Conservation (phyloP, 2,329 filamentous ascomycete genomes). For the Aspergillus pseudonomiae region DNA sequence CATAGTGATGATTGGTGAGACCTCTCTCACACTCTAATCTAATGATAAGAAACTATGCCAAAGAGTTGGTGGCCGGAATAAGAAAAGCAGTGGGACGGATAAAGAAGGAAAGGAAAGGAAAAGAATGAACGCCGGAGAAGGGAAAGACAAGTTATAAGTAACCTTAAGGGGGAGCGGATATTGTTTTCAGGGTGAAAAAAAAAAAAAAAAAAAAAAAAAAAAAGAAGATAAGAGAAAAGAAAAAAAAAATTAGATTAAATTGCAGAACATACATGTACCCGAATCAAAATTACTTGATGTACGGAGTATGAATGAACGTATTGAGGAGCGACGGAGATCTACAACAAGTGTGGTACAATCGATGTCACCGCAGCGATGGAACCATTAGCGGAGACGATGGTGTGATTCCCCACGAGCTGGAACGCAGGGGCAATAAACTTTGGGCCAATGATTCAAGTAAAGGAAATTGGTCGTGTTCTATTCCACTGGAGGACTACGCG, state of each 20-base stretch:
- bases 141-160: slow-evolving; percentile 1
- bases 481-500: too few species aligned
- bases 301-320: neutral
- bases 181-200: neutral
- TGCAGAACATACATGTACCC: slow-evolving; percentile 16
- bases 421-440: neutral
- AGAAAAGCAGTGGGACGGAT: slow-evolving; percentile 6
- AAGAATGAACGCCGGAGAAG: neutral
- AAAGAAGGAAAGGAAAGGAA: slow-evolving; percentile 11
- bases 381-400: slow-evolving; percentile 27
- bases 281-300: neutral
- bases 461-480: neutral
- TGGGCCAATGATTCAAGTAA: neutral
- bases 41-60: neutral
- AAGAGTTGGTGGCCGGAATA: neutral
- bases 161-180: slow-evolving; percentile 3
- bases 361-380: slow-evolving; percentile 28
- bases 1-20: slow-evolving; percentile 28
- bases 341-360: slow-evolving; percentile 1
- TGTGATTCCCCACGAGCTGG: slow-evolving; percentile 21
- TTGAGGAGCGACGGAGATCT: slow-evolving; percentile 12
- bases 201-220: neutral
- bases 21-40: slow-evolving; percentile 7
- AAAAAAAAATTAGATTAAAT: slow-evolving; percentile 18
- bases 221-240: slow-evolving; percentile 17